A percentile compares a stretch with the other conserved stretches of the same genome.
These are phyloP conservation scores for Ochetophila trinervis DNA, from an alignment of 306 rosid species.

Conservation along the genomic window DNA sequence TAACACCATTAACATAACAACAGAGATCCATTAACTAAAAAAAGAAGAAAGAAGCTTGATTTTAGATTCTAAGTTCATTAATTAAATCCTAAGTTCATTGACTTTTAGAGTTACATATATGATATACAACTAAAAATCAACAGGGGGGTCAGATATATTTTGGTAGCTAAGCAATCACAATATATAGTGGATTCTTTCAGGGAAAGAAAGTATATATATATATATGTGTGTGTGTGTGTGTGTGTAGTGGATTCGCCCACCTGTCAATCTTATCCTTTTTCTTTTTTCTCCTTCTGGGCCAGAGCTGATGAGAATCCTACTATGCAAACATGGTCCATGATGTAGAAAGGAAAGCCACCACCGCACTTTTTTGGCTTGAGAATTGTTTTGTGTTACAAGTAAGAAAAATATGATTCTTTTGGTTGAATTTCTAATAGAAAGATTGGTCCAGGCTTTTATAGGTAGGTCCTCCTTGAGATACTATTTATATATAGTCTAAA, in stretches of 20 bases:
- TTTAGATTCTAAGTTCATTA: too few relatives aligned
- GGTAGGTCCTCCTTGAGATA: too few relatives aligned
- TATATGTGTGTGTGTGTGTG: too few relatives aligned
- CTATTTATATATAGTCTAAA: not conserved
- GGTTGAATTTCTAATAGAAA: not conserved
- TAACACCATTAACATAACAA: too few relatives aligned
- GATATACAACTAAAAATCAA: too few relatives aligned
- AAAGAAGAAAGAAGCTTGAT: too few relatives aligned
- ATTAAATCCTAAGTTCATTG: too few relatives aligned
- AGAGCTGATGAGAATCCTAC: conserved; percentile 34
- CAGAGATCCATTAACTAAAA: too few relatives aligned
- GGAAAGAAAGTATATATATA: too few relatives aligned
- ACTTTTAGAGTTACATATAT: too few relatives aligned
- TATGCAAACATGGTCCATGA: conserved; percentile 28
- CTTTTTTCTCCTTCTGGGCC: not conserved
- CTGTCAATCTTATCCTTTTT: conserved; percentile 35
- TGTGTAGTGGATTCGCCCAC: conserved; percentile 19
- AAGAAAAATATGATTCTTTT: conserved; percentile 20
- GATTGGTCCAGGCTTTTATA: too few relatives aligned
- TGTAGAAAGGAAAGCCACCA: conserved; percentile 40
- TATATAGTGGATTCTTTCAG: too few relatives aligned
- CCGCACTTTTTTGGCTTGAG: conserved; percentile 20
- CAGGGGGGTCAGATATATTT: conserved; percentile 1
- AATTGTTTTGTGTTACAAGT: conserved; percentile 9
- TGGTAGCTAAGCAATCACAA: conserved; percentile 16